A percentile compares a stretch with the other conserved stretches of the same genome.
phyloP scores from a whole-genome alignment of 805 yeast species.

The Metschnikowia colocasiae region DNA sequence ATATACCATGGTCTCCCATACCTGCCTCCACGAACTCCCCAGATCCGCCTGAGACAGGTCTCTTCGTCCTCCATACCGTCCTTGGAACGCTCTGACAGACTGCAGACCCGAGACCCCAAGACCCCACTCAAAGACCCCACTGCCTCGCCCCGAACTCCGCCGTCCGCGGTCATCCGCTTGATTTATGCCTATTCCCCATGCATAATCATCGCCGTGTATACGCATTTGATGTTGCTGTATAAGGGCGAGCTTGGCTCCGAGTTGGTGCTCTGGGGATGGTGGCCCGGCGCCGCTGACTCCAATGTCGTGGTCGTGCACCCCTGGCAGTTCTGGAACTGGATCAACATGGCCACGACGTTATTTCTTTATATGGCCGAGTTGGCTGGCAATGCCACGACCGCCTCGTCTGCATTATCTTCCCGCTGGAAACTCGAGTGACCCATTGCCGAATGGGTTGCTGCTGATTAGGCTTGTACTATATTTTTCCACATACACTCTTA shows the following conservation, averaged over 20 bases:
- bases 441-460: not conserved
- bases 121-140: not conserved
- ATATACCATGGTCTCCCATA: slow-evolving; percentile 43
- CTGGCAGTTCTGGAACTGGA: slow-evolving; percentile 98
- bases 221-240: slow-evolving; percentile 89
- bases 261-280: slow-evolving; percentile 56
- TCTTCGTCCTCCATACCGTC: slow-evolving; percentile 26
- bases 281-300: slow-evolving; percentile 28
- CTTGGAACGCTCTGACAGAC: slow-evolving; percentile 7
- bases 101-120: slow-evolving; percentile 3
- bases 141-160: slow-evolving; percentile 5
- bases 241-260: slow-evolving; percentile 69
- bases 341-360: slow-evolving; percentile 77
- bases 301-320: slow-evolving; percentile 48
- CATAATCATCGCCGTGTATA: slow-evolving; percentile 89
- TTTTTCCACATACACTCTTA: not conserved
- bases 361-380: slow-evolving; percentile 79
- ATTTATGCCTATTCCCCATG: slow-evolving; percentile 91
- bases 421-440: slow-evolving; percentile 41
- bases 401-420: slow-evolving; percentile 36
- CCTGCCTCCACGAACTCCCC: slow-evolving; percentile 41
- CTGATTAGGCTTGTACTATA: slow-evolving; percentile 1
- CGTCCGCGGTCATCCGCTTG: slow-evolving; percentile 45
- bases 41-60: slow-evolving; percentile 31
- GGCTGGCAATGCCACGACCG: slow-evolving; percentile 35